Base-by-base conservation (phyloP, 2,329 filamentous ascomycete genomes). In the Cryphonectria parasitica region DNA sequence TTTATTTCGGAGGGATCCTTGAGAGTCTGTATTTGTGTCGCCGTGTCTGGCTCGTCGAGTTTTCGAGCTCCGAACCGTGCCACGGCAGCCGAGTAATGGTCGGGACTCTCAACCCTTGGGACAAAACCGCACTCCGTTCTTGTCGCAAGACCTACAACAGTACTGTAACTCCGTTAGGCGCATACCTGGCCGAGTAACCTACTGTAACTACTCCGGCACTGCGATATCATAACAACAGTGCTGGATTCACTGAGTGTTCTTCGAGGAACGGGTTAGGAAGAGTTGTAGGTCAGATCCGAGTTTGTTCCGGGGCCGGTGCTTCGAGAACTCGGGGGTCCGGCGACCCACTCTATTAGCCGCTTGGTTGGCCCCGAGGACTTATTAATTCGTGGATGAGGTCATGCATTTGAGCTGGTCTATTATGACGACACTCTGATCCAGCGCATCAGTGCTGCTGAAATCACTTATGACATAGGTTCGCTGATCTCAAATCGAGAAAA, bases 351-450 rank as follows among this genome's bases (percentile, higher is more conserved):
- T 11, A 7, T 66, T 52, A 36, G 64, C 64, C 36, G 52, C 49
- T 58, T 15, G 66, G 17, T n/a, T 22, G 36, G 3, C 17, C 19
- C 17, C 3, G 45, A 49, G 19, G 45, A 8, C 19, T 49, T 19
- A 8, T 3, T 49, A 7, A 49, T 39, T 39, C 36, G 36, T 25
- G 49, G 22, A 67, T 67, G 66, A 67, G 66, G 66, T 62, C 66
- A 67, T 67, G 36, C 13, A 52, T 25, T 15, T 17, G n/a, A 22
- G 7, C 3, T 25, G 28, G 36, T n/a, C 22, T 39, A 43, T 34
- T 49, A 62, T 67, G 56, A 67, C 66, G 66, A 61, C 56, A 67
- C 56, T 25, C 41, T 66, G 64, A 66, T 66, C 11, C 25, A 8
- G 39, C 28, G 43, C 31, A 52, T 6, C 45, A 49, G 6, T 34